phyloP scores from a whole-genome alignment of 2,329 filamentous ascomycete genomes.

The Zasmidium citrigriseum region DNA sequence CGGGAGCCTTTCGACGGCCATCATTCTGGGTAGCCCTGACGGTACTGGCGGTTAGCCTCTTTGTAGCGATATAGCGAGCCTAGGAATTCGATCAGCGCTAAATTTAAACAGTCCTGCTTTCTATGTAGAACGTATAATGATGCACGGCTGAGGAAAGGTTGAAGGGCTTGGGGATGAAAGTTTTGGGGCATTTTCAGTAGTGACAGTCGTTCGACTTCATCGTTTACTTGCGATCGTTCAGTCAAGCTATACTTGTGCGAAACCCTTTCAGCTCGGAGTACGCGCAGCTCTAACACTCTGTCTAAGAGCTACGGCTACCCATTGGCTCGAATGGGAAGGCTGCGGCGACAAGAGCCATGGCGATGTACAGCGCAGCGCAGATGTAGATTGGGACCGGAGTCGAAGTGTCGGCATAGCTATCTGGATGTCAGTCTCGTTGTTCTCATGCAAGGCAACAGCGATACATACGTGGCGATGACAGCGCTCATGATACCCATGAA shows the following conservation, averaged over 20 bases:
- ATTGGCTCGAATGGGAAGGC: conserved; percentile 69
- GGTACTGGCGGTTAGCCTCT: too few relatives aligned
- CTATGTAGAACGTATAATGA: background rate
- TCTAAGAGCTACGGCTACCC: conserved; percentile 55
- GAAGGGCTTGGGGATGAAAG: background rate
- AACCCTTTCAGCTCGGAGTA: too few relatives aligned
- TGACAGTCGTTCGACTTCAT: too few relatives aligned
- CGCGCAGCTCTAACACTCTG: too few relatives aligned
- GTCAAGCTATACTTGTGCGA: background rate
- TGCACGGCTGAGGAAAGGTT: background rate
- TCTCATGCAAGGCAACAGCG: background rate
- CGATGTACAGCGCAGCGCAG: conserved; percentile 65
- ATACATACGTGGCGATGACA: conserved; percentile 61
- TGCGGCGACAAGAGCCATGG: conserved; percentile 59
- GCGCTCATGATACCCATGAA: conserved; percentile 74
- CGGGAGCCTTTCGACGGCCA: too few relatives aligned
- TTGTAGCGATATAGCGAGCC: too few relatives aligned
- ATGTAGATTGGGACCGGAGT: conserved; percentile 69
- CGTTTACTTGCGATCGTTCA: too few relatives aligned
- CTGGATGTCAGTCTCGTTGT: conserved; percentile 5
- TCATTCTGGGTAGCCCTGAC: too few relatives aligned
- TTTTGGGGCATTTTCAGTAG: too few relatives aligned
- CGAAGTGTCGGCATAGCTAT: conserved; percentile 46
- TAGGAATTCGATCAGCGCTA: too few relatives aligned
- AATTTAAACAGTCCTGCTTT: background rate